Evolutionary conservation across 192 early-diverging fungal species (phyloP).

Genomic region (Oehlia diaphana): DNA sequence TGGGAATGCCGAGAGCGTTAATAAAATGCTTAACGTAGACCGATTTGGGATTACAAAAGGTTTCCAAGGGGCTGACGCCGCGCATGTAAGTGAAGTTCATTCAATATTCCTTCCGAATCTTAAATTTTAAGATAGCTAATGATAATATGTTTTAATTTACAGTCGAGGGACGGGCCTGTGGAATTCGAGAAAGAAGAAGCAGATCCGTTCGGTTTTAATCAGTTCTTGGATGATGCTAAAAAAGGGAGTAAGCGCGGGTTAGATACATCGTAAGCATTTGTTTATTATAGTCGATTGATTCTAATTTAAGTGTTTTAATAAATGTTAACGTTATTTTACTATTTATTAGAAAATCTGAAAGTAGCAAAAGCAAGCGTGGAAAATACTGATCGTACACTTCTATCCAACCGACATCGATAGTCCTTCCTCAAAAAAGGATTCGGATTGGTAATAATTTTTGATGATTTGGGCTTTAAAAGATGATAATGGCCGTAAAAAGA

Average conservation of each 20-base stretch:
- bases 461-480: no score
- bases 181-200: constrained; percentile 86
- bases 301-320: not conserved
- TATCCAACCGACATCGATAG: no score
- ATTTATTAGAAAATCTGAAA: not conserved
- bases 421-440: no score
- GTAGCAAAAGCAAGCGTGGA: constrained; percentile 7
- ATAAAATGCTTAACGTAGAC: constrained; percentile 66
- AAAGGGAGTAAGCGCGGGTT: constrained; percentile 47
- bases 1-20: constrained; percentile 66
- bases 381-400: not conserved
- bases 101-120: not conserved
- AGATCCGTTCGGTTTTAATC: constrained; percentile 91
- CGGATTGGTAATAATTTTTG: no score
- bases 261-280: constrained; percentile 30
- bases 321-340: no score
- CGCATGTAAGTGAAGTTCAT: constrained; percentile 30
- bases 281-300: not conserved
- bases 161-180: constrained; percentile 75
- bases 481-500: no score
- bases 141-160: not conserved
- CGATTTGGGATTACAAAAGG: constrained; percentile 67
- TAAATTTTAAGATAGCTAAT: not conserved
- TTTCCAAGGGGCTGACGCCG: constrained; percentile 67
- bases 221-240: constrained; percentile 79